Conservation (phyloP, 352 stramenopile species). For the Globisporangium acanthophoron region DNA sequence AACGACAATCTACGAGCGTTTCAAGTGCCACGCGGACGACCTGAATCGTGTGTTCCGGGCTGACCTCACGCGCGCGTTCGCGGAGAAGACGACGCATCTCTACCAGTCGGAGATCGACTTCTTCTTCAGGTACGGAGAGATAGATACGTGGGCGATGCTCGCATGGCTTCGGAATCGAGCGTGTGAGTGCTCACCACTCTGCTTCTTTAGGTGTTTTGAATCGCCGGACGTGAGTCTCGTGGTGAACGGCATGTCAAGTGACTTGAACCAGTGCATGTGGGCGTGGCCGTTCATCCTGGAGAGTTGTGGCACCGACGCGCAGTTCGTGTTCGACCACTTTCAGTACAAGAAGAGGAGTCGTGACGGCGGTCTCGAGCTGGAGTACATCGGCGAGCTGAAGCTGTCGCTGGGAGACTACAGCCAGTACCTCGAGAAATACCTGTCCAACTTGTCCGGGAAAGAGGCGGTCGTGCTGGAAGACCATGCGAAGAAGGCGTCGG, state of each 20-base stretch:
- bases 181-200: neutral
- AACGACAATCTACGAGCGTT: slow-evolving; percentile 42
- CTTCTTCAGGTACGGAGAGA: slow-evolving; percentile 30
- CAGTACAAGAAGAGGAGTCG: slow-evolving; percentile 46
- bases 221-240: slow-evolving; percentile 71
- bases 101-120: slow-evolving; percentile 65
- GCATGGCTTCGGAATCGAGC: neutral
- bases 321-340: slow-evolving; percentile 78
- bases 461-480: slow-evolving; percentile 66
- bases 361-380: slow-evolving; percentile 47
- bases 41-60: slow-evolving; percentile 59
- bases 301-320: slow-evolving; percentile 59
- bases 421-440: slow-evolving; percentile 69
- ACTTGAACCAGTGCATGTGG: slow-evolving; percentile 81
- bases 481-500: slow-evolving; percentile 58
- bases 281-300: slow-evolving; percentile 77
- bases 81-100: slow-evolving; percentile 35
- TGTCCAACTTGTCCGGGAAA: slow-evolving; percentile 45
- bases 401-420: slow-evolving; percentile 76
- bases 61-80: slow-evolving; percentile 53
- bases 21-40: slow-evolving; percentile 49
- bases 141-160: neutral
- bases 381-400: slow-evolving; percentile 60
- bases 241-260: slow-evolving; percentile 75
- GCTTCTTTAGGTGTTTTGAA: slow-evolving; percentile 46